phyloP scores from a whole-genome alignment of 1,284 basidiomycete species.

The Apiotrichum montevideense region DNA sequence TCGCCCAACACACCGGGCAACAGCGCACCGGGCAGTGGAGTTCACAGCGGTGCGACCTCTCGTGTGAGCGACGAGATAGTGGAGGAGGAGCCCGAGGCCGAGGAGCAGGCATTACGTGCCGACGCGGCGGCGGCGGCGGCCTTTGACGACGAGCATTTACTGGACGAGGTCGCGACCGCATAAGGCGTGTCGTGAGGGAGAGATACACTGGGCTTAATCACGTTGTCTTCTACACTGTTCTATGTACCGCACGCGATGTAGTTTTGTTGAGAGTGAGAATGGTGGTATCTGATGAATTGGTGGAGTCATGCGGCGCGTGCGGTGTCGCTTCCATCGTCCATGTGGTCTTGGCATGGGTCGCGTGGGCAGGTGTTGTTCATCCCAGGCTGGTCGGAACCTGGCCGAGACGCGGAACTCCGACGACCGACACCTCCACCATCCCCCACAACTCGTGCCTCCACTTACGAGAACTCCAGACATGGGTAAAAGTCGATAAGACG shows the following conservation, averaged over 20 bases:
- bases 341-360: too few relatives aligned
- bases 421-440: too few relatives aligned
- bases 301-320: too few relatives aligned
- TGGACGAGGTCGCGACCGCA: not conserved
- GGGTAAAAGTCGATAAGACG: too few relatives aligned
- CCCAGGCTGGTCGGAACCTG: too few relatives aligned
- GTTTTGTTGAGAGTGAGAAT: not conserved
- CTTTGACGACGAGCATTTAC: conserved; percentile 1
- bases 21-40: not conserved
- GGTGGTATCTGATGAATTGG: too few relatives aligned
- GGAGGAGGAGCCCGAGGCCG: conserved; percentile 11
- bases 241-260: not conserved
- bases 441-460: too few relatives aligned
- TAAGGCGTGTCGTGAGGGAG: not conserved
- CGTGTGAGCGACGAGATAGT: conserved; percentile 6
- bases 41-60: not conserved
- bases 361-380: too few relatives aligned
- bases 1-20: not conserved
- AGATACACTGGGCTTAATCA: not conserved
- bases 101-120: not conserved
- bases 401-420: too few relatives aligned
- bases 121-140: not conserved
- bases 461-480: too few relatives aligned
- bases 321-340: too few relatives aligned
- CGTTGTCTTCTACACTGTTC: not conserved